These are phyloP conservation scores for Trichophyton schoenleinii DNA, from an alignment of 2,329 filamentous ascomycete genomes.

Conservation along the genomic window DNA sequence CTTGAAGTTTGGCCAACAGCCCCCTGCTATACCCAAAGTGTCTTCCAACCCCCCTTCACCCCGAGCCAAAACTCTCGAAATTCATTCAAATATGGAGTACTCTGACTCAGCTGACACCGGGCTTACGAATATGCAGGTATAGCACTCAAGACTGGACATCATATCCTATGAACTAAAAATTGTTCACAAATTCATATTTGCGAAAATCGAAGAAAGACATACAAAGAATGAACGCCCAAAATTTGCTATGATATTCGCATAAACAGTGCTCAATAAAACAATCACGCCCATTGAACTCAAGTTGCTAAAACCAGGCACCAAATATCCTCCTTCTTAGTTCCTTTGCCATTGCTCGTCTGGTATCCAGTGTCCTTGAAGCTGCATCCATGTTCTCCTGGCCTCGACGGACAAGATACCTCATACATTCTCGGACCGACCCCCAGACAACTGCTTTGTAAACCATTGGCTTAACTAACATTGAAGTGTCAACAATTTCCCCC, in stretches of 20 bases:
- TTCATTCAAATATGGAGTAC: slow-evolving; percentile 16
- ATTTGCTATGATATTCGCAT: neutral
- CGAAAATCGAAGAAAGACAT: neutral
- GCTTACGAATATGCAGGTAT: neutral
- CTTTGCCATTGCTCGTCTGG: slow-evolving; percentile 37
- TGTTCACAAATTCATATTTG: neutral
- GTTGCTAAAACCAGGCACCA: neutral
- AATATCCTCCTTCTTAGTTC: slow-evolving; percentile 35
- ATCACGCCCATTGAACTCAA: neutral
- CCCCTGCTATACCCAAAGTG: slow-evolving; percentile 26
- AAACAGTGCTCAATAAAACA: neutral
- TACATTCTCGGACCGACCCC: slow-evolving; percentile 56
- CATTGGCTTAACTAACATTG: slow-evolving; percentile 28
- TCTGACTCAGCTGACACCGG: slow-evolving; percentile 18
- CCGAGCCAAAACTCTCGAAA: slow-evolving; percentile 23
- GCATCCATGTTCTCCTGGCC: slow-evolving; percentile 48
- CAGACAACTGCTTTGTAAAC: slow-evolving; percentile 45
- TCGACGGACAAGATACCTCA: slow-evolving; percentile 54
- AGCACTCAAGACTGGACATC: neutral
- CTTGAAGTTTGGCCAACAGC: slow-evolving; percentile 22
- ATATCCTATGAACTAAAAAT: neutral
- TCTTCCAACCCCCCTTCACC: slow-evolving; percentile 24
- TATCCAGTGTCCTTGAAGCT: slow-evolving; percentile 39
- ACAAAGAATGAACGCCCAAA: neutral
- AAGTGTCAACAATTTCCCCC: slow-evolving; percentile 15